Conservation (phyloP, 2,329 filamentous ascomycete species). For the Pseudonectria buxi region DNA sequence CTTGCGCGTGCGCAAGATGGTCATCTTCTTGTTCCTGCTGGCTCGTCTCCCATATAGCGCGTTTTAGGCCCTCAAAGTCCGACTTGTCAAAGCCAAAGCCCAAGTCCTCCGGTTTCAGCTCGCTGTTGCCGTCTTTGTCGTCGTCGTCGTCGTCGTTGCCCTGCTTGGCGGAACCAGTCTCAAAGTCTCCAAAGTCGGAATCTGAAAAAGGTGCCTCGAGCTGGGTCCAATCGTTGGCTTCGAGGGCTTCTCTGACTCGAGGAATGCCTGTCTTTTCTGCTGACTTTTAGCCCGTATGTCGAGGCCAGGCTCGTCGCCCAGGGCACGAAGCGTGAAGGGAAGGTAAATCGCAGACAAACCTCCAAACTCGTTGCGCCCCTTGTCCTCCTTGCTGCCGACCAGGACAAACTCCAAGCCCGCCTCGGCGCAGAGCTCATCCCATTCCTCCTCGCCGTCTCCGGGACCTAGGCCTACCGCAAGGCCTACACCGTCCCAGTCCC, state of each 20-base stretch:
- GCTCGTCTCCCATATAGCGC: slow-evolving; percentile 43
- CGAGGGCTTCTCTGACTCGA: slow-evolving; percentile 53
- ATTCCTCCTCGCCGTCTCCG: slow-evolving; percentile 43
- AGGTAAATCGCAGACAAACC: slow-evolving; percentile 35
- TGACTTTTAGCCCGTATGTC: slow-evolving; percentile 12
- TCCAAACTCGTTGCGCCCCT: slow-evolving; percentile 50
- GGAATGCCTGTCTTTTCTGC: slow-evolving; percentile 53
- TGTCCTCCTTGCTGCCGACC: slow-evolving; percentile 32
- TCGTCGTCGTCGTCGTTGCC: slow-evolving; percentile 22
- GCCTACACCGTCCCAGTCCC: slow-evolving; percentile 58
- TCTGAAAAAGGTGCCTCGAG: slow-evolving; percentile 16
- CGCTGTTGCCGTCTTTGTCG: slow-evolving; percentile 24
- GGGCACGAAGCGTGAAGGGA: too few species aligned
- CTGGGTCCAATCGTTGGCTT: slow-evolving; percentile 59
- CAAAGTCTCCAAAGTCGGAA: slow-evolving; percentile 26
- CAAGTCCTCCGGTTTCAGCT: slow-evolving; percentile 40
- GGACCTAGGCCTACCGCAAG: slow-evolving; percentile 51
- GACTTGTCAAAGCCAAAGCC: slow-evolving; percentile 46
- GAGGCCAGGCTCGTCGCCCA: too few species aligned
- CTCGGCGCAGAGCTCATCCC: slow-evolving; percentile 54
- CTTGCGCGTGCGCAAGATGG: slow-evolving; percentile 2
- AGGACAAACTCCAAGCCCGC: slow-evolving; percentile 58
- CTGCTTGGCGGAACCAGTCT: slow-evolving; percentile 28
- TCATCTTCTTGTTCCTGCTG: slow-evolving; percentile 21
- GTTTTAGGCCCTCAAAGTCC: slow-evolving; percentile 46